phyloP scores from a whole-genome alignment of 2,329 filamentous ascomycete genomes.

The Ploettnerulaceae sp. region DNA sequence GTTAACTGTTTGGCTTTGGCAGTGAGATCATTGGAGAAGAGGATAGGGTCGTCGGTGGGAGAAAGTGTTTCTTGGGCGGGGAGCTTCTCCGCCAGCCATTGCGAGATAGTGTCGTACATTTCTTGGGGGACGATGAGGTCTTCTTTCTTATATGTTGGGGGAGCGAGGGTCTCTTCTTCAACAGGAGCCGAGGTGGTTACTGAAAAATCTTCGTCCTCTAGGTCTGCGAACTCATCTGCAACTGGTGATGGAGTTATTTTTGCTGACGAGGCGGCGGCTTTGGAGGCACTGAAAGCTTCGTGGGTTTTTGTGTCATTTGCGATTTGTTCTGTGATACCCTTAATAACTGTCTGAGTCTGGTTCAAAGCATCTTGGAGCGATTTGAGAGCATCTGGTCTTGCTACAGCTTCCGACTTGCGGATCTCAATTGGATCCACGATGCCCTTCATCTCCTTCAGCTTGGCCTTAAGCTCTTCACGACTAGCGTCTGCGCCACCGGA shows the following conservation, averaged over 20 bases:
- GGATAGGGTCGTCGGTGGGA: conserved; percentile 66
- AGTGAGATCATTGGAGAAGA: conserved; percentile 67
- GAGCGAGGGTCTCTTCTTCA: conserved; percentile 49
- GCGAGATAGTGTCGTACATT: conserved; percentile 54
- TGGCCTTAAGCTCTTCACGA: conserved; percentile 68
- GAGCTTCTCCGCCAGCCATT: conserved; percentile 73
- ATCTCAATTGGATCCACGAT: conserved; percentile 73
- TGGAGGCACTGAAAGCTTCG: conserved; percentile 46
- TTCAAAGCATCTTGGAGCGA: conserved; percentile 65
- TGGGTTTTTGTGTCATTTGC: conserved; percentile 61
- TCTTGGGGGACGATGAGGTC: conserved; percentile 65
- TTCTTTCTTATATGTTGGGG: conserved; percentile 65
- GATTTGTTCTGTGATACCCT: conserved; percentile 66
- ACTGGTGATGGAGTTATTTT: conserved; percentile 40
- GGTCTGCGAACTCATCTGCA: conserved; percentile 58
- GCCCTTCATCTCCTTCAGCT: conserved; percentile 70
- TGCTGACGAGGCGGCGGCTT: conserved; percentile 37
- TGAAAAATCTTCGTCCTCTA: conserved; percentile 64
- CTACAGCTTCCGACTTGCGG: conserved; percentile 65
- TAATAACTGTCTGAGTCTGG: conserved; percentile 65
- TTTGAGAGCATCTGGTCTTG: conserved; percentile 66
- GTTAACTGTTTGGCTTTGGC: conserved; percentile 66
- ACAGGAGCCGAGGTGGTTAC: conserved; percentile 33
- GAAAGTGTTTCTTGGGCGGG: conserved; percentile 66
- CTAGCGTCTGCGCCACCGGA: conserved; percentile 74